These are phyloP conservation scores for Eucalyptus regnans DNA, from an alignment of 345 rosid species.

Conservation along the genomic window DNA sequence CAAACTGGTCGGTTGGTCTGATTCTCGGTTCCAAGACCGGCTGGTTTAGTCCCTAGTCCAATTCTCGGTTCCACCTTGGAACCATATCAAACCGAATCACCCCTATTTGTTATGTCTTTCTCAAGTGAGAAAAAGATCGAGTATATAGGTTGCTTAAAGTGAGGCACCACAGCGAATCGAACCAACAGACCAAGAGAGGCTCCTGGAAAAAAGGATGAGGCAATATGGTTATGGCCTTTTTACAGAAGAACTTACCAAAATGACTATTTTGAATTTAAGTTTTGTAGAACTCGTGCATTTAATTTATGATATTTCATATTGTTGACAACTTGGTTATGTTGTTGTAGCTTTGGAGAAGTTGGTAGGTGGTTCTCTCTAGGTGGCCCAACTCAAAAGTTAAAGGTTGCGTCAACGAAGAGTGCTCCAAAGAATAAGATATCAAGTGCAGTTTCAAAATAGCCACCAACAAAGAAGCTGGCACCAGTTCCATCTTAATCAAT, in stretches of 20 bases:
- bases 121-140: not conserved
- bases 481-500: not conserved
- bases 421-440: not conserved
- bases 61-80: too few species aligned
- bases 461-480: not conserved
- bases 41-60: too few species aligned
- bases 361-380: not conserved
- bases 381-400: not conserved
- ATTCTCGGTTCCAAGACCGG: too few species aligned
- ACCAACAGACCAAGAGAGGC: not conserved
- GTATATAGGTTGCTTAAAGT: too few species aligned
- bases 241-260: not conserved
- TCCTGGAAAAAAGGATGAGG: not conserved
- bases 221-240: not conserved
- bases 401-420: not conserved
- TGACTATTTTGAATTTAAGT: not conserved
- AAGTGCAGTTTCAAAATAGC: not conserved
- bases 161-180: not conserved
- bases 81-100: too few species aligned
- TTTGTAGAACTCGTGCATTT: too few species aligned
- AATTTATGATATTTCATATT: too few species aligned
- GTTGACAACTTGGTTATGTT: not conserved
- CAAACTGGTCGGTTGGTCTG: fast-evolving
- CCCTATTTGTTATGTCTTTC: not conserved
- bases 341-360: not conserved